A percentile compares a stretch with the other conserved stretches of the same genome.
These are phyloP conservation scores for Prunus kanzakura DNA, from an alignment of 306 rosid genomes.

Conservation along the genomic window DNA sequence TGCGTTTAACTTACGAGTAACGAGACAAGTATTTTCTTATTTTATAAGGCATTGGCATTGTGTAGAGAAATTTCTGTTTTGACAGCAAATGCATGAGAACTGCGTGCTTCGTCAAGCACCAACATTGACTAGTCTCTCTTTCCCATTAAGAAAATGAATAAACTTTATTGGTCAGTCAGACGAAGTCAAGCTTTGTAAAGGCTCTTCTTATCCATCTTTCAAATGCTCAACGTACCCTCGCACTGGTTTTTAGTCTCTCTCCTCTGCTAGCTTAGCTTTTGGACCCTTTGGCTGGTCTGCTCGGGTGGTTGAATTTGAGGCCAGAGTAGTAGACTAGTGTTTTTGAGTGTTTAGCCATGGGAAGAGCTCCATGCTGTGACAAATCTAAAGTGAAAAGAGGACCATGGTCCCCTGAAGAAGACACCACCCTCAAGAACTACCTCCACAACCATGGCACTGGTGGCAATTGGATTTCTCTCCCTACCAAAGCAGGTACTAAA, in stretches of 20 bases:
- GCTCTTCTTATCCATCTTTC: conserved; percentile 4
- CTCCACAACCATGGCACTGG: conserved; percentile 45
- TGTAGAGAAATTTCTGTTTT: neutral
- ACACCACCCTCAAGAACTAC: conserved; percentile 50
- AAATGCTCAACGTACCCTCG: neutral
- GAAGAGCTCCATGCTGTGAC: conserved; percentile 85
- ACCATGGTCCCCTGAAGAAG: conserved; percentile 86
- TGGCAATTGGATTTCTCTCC: conserved; percentile 61
- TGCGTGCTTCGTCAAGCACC: conserved; percentile 23
- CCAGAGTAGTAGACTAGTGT: too few relatives aligned
- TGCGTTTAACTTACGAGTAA: too few relatives aligned
- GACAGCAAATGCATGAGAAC: conserved; percentile 14
- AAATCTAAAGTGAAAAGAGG: conserved; percentile 73
- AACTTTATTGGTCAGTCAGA: conserved; percentile 25
- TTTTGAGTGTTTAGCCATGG: conserved; percentile 37
- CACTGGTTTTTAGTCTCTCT: too few relatives aligned
- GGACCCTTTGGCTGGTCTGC: neutral
- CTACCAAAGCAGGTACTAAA: conserved; percentile 60
- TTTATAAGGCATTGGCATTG: neutral
- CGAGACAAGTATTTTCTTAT: neutral
- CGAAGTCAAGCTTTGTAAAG: conserved; percentile 36
- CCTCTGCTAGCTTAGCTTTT: neutral
- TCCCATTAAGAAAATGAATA: neutral
- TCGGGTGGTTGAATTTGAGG: neutral
- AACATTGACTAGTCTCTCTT: conserved; percentile 20